phyloP scores from a whole-genome alignment of 768 basidiomycete species.

The Boletus insuetus region DNA sequence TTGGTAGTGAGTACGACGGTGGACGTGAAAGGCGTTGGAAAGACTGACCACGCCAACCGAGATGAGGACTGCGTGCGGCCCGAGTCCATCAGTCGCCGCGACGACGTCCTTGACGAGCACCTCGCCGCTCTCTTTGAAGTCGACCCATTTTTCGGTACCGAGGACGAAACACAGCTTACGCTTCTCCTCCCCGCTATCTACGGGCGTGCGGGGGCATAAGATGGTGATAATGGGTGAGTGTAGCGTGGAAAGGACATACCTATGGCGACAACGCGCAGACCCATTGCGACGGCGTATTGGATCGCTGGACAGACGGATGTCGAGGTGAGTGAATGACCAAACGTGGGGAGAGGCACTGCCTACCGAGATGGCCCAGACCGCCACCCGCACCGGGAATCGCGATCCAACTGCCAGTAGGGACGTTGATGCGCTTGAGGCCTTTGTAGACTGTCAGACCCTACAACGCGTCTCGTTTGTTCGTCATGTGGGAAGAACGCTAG shows the following conservation, averaged over 20 bases:
- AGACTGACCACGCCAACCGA: constrained; percentile 18
- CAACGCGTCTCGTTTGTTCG: not conserved
- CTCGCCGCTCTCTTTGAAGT: constrained; percentile 44
- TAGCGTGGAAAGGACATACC: constrained; percentile 7
- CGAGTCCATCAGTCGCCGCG: constrained; percentile 38
- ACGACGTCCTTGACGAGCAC: constrained; percentile 37
- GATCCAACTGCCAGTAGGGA: constrained; percentile 37
- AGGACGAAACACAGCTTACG: constrained; percentile 34
- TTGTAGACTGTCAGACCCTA: constrained; percentile 46
- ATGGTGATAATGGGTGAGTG: not conserved
- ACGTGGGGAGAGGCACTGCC: not conserved
- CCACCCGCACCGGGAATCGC: constrained; percentile 41
- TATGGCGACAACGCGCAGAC: constrained; percentile 46
- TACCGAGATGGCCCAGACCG: constrained; percentile 43
- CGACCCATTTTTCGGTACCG: constrained; percentile 44
- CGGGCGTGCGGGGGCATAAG: not conserved
- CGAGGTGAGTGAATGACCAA: not conserved
- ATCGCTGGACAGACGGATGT: constrained; percentile 27
- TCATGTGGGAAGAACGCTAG: not conserved
- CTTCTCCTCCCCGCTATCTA: constrained; percentile 45
- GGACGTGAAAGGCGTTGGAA: not conserved
- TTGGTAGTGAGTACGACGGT: not conserved
- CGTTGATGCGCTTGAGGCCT: constrained; percentile 38
- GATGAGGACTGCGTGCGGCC: constrained; percentile 40
- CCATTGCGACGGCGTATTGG: constrained; percentile 45